Percentiles rank a stretch among this genome's conserved stretches.
Conservation (phyloP, 257 asterid species). For the Fraxinus pennsylvanica region DNA sequence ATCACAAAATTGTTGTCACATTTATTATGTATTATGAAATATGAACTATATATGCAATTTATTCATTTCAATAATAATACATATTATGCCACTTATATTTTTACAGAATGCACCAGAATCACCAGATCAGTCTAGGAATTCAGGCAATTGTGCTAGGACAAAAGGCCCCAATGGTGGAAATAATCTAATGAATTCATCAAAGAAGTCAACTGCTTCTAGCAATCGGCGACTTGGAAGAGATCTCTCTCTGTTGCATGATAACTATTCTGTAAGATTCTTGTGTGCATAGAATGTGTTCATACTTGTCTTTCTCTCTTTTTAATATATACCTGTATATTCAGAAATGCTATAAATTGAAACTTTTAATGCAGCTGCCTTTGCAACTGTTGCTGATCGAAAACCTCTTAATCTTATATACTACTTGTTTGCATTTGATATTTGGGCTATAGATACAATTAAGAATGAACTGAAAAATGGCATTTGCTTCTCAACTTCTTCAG, state of each 20-base stretch:
- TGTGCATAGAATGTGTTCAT: slow-evolving; percentile 4
- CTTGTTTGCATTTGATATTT: not conserved
- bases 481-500: slow-evolving; percentile 39
- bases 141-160: slow-evolving; percentile 34
- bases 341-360: slow-evolving; percentile 8
- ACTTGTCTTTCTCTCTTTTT: not conserved
- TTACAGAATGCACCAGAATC: slow-evolving; percentile 67
- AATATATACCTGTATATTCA: not conserved
- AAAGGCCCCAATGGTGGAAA: slow-evolving; percentile 41
- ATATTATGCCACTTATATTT: slow-evolving; percentile 23
- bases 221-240: slow-evolving; percentile 55
- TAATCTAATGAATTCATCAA: slow-evolving; percentile 30
- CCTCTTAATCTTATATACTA: not conserved
- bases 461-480: slow-evolving; percentile 24
- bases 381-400: not conserved
- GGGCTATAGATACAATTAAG: slow-evolving; percentile 19
- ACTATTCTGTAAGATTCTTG: slow-evolving; percentile 69
- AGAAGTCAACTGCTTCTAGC: slow-evolving; percentile 43
- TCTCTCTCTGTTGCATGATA: slow-evolving; percentile 54
- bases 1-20: not conserved
- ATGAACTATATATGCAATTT: slow-evolving; percentile 9
- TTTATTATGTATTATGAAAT: not conserved
- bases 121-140: slow-evolving; percentile 50
- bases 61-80: slow-evolving; percentile 12
- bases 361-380: slow-evolving; percentile 5